phyloP scores from a whole-genome alignment of 1,284 basidiomycete species.

The Ustilago xerochloae region DNA sequence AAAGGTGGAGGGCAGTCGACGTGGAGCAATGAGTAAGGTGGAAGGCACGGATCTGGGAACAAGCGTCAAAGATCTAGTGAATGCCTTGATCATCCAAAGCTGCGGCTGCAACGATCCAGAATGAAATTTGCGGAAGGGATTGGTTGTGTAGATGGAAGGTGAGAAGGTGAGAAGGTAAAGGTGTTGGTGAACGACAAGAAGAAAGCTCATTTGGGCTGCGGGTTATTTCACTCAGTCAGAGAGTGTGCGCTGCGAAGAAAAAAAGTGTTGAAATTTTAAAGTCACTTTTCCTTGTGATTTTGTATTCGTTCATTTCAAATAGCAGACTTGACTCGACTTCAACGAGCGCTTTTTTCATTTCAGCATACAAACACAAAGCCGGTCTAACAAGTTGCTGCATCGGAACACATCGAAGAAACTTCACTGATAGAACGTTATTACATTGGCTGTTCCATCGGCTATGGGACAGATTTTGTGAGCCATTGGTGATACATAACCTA shows the following conservation, averaged over 20 bases:
- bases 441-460: too few species aligned
- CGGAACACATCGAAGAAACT: too few species aligned
- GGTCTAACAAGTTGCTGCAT: background rate
- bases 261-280: background rate
- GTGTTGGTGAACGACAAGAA: background rate
- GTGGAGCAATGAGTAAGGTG: constrained; percentile 3
- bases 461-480: too few species aligned
- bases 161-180: background rate
- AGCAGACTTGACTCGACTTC: constrained; percentile 4
- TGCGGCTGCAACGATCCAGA: too few species aligned
- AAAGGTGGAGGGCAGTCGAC: background rate
- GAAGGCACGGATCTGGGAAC: constrained; percentile 28
- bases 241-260: background rate
- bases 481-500: too few species aligned
- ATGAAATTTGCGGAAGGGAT: too few species aligned
- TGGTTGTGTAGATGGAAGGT: background rate
- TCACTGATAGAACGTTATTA: too few species aligned
- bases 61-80: constrained; percentile 17
- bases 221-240: too few species aligned
- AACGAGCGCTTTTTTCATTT: too few species aligned
- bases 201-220: constrained; percentile 6
- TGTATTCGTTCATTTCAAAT: background rate
- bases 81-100: constrained; percentile 45
- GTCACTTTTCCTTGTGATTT: constrained; percentile 4
- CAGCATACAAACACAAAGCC: background rate